Percentiles rank a stretch among this genome's conserved stretches.
These are phyloP conservation scores for Fragaria vesca DNA, from an alignment of 306 rosid genomes.

Conservation along the genomic window DNA sequence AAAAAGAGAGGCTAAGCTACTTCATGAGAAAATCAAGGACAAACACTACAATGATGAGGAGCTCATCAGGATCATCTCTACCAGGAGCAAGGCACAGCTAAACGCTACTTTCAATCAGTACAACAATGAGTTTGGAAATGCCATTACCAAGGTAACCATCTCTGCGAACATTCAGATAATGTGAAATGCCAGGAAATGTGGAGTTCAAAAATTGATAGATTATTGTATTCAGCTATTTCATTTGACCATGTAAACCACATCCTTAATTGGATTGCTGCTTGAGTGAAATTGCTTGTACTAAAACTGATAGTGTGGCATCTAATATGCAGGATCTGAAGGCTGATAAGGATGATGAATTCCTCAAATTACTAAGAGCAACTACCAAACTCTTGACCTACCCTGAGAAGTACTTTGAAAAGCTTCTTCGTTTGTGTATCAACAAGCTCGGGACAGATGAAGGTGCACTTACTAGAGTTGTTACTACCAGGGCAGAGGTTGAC, in stretches of 20 bases:
- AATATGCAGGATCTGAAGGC: constrained; percentile 72
- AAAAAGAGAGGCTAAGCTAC: constrained; percentile 72
- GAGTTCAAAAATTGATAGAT: not conserved
- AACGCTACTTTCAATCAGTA: constrained; percentile 67
- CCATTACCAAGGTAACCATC: constrained; percentile 54
- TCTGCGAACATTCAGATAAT: not conserved
- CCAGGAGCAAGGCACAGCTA: constrained; percentile 76
- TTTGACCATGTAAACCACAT: not conserved
- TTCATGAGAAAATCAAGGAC: constrained; percentile 56
- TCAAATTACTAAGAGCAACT: constrained; percentile 59
- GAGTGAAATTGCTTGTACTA: not conserved
- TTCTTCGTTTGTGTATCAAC: constrained; percentile 62
- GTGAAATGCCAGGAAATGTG: not conserved
- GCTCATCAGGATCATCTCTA: constrained; percentile 59
- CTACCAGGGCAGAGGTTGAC: constrained; percentile 88
- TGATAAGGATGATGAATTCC: constrained; percentile 61
- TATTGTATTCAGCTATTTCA: not conserved
- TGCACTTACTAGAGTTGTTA: constrained; percentile 77
- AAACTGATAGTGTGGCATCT: constrained; percentile 27
- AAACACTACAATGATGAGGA: constrained; percentile 67
- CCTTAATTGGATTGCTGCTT: not conserved
- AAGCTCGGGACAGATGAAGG: constrained; percentile 78
- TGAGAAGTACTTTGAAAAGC: constrained; percentile 69
- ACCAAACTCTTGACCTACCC: constrained; percentile 66
- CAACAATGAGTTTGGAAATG: constrained; percentile 66